Percentiles rank a stretch among this genome's conserved stretches.
Conservation (phyloP, 305 asterid species). For the Fraxinus baroniana region DNA sequence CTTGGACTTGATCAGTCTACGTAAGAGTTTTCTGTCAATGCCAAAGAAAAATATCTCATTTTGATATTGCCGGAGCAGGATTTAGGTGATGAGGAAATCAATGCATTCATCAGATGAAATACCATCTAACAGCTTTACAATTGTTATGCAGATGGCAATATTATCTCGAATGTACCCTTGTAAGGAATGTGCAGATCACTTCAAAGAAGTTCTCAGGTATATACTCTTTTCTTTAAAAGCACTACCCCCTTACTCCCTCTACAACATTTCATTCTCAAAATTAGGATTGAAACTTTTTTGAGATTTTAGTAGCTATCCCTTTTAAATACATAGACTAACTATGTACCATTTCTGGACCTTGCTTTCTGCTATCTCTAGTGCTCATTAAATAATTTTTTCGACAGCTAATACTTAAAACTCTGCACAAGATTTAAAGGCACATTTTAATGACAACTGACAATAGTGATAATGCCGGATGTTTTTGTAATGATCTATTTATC, state of each 20-base stretch:
- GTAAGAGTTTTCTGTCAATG: neutral
- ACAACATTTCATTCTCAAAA: neutral
- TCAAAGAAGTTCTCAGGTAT: conserved; percentile 81
- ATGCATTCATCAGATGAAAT: neutral
- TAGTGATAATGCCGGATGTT: neutral
- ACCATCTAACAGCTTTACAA: conserved; percentile 9
- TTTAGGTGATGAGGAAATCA: neutral
- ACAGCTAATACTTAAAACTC: neutral
- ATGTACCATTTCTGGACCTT: neutral
- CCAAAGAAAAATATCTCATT: neutral
- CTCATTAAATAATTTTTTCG: neutral
- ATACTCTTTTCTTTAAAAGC: neutral
- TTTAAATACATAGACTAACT: neutral
- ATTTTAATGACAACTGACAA: neutral
- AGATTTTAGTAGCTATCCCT: neutral
- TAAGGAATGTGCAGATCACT: conserved; percentile 93
- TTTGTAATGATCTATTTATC: neutral
- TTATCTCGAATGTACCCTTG: conserved; percentile 95
- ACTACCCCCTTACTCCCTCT: neutral
- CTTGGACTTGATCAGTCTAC: neutral
- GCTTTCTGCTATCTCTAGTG: neutral
- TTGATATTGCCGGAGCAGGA: neutral
- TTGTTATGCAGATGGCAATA: conserved; percentile 69
- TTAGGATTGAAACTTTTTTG: neutral
- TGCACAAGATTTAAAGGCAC: neutral